Base-by-base conservation (phyloP, 305 asterid species). In the Fraxinus floribunda region DNA sequence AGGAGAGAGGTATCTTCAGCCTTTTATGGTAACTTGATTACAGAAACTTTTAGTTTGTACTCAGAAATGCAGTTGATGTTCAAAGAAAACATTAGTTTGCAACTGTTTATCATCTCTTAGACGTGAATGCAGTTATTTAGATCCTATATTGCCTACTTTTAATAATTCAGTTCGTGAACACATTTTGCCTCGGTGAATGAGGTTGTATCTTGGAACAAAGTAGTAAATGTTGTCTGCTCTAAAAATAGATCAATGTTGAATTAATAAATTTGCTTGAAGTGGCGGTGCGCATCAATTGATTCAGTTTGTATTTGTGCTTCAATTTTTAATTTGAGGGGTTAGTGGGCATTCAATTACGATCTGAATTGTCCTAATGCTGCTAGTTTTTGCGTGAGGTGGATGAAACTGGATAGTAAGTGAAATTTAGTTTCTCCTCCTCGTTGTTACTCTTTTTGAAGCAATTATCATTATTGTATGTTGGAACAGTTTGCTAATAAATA, bases 1-100 rank as follows among this genome's bases (percentile, higher is more conserved):
- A 91, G 98, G 87, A 91, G 98, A 90, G 97, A 95, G 99, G 99
- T 95, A 90, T 9, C 30, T 10, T 41, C 26, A 73, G 30, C 84
- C 71, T 85, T 39, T 29, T n/a, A 29, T 60, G 46, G 10, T 34
- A 62, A 80, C 78, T 30, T 73, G 4, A 73, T 34, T 76, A 44
- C 44, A 64, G 41, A 41, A 22, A 52, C 29, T 66, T 44, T 82
- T 52, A 30, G 35, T 71, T n/a, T 76, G 57, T 22, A 78, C 41
- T 22, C 4, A 18, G 8, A 35, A 52, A 55, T 6, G 22, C 20
- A 79, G 38, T 79, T 22, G n/a, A 10, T 62, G 41, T 39, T 38
- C 18, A 7, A 26, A 8, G 70, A 29, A 36, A 22, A 8, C 20
- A 79, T 11, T 60, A 64, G 29, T 22, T 26, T 18, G 24, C 36